A percentile compares a stretch with the other conserved stretches of the same genome.
Conservation (phyloP, 768 basidiomycete genomes). For the Ephemerocybe angulata region DNA sequence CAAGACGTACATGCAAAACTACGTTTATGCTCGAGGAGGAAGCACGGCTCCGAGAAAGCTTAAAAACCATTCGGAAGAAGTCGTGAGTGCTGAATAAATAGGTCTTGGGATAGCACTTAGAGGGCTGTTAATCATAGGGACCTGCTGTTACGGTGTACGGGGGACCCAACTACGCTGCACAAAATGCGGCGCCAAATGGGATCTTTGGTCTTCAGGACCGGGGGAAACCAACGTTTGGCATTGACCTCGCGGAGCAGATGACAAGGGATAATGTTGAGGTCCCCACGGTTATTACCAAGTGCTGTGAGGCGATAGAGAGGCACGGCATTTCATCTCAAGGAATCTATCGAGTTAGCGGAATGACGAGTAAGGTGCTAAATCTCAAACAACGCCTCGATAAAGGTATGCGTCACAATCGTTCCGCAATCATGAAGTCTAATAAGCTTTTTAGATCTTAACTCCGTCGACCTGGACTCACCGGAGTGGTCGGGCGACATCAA, state of each 20-base stretch:
- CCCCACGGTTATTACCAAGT: conserved; percentile 83
- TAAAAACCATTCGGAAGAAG: conserved; percentile 37
- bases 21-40: conserved; percentile 78
- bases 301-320: conserved; percentile 88
- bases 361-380: conserved; percentile 77
- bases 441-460: conserved; percentile 62
- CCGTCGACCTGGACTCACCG: conserved; percentile 79
- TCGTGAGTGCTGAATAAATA: conserved; percentile 32
- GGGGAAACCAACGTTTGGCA: conserved; percentile 83
- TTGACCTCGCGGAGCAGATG: conserved; percentile 93
- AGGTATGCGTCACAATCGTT: conserved; percentile 53
- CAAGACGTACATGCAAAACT: conserved; percentile 96
- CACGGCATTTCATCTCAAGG: conserved; percentile 82
- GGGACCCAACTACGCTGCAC: conserved; percentile 11
- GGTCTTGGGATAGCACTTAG: conserved; percentile 4
- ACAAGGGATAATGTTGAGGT: conserved; percentile 86
- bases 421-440: background rate
- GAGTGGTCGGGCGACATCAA: conserved; percentile 96
- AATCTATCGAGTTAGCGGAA: conserved; percentile 92
- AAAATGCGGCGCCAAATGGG: conserved; percentile 10
- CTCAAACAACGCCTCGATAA: conserved; percentile 83
- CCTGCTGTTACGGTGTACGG: conserved; percentile 43
- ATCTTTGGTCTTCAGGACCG: conserved; percentile 45
- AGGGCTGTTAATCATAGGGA: conserved; percentile 38
- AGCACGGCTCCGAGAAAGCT: conserved; percentile 60